Evolutionary conservation across 345 rosid genomes (phyloP), one percentile per base, ranked within the genome.

Genomic region (Eucalyptus pauciflora): DNA sequence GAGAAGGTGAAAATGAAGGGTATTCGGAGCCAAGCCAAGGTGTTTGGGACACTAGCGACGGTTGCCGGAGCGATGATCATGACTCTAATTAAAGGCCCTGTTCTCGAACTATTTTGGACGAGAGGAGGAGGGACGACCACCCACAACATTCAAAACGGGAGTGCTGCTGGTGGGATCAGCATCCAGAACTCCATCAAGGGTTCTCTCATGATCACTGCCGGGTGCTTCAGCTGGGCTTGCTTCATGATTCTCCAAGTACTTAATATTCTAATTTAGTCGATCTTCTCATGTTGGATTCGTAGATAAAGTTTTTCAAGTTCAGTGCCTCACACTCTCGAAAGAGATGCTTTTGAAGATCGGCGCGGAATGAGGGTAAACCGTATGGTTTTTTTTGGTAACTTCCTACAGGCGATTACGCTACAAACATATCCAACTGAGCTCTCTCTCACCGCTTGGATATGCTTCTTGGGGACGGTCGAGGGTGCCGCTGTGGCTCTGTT

Each of bases 1-100:
- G 99, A 97, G 94, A 95, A 92, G 86, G 96, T 97, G 71, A 94
- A 94, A 4, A 88, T 96, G 1, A 90, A 90, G 24, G 90, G 94
- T 50, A 87, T 94, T 7, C 95, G 93, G 79, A 94, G 98, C 90
- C 95, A 94, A 20, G 96, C 93, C 7, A 97, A 97, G 91, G 80
- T 96, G 41, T 37, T 91, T 4, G 99, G 99, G 17, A 96, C 99
- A 2, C 18, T 94, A 43, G 94, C 96, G 79, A 97, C 99, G 16
- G 98, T 97, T 31, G 95, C 91, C 17, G 99, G 98, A 91, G 99
- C 99, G 46, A 97, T 97, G 99, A 91, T 94, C 64, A 96, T 96
- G 98, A 97, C 99, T 18, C 86, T 96, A 79, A 62, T 94, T 41
- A 96, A 94, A 92, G 99, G 99, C 2, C 97, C 97, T 4, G 50